Conservation (phyloP, 2,329 filamentous ascomycete genomes). For the Cladosporium sphaerospermum region DNA sequence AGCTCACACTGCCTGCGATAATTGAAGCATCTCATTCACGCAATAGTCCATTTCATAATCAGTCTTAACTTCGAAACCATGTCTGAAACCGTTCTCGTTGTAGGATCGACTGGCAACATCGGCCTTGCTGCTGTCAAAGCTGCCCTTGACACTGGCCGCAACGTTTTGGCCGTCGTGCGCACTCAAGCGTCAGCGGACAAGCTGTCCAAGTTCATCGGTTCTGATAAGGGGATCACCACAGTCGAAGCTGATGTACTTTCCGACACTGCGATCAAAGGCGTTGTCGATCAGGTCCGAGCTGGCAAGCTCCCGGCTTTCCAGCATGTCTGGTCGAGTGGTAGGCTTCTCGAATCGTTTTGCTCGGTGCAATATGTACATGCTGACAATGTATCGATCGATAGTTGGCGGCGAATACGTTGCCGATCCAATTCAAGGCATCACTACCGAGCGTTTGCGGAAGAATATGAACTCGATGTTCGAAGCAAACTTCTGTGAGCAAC, state of each 20-base stretch:
- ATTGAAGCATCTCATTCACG: no score
- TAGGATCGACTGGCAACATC: conserved; percentile 37
- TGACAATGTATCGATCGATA: conserved; percentile 8
- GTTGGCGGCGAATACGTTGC: conserved; percentile 24
- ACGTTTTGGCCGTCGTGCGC: conserved; percentile 35
- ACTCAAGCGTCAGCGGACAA: conserved; percentile 32
- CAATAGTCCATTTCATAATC: no score
- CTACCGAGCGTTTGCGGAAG: conserved; percentile 18
- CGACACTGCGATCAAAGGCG: conserved; percentile 26
- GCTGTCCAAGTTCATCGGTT: conserved; percentile 27
- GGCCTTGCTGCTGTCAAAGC: conserved; percentile 31
- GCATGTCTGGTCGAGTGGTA: conserved; percentile 27
- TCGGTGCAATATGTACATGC: conserved; percentile 23
- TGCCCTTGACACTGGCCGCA: conserved; percentile 25
- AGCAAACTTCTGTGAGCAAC: conserved; percentile 27
- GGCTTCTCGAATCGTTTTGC: background rate
- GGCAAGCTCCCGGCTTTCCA: conserved; percentile 35
- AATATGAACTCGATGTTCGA: conserved; percentile 24
- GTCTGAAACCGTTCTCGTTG: conserved; percentile 31
- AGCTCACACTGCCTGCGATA: no score
- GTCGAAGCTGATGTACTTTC: conserved; percentile 31
- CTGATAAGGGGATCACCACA: conserved; percentile 26
- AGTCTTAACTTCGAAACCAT: background rate
- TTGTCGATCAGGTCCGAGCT: conserved; percentile 31
- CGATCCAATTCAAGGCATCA: conserved; percentile 21